phyloP scores from a whole-genome alignment of 2,329 filamentous ascomycete genomes.

The Coniella lustricola region DNA sequence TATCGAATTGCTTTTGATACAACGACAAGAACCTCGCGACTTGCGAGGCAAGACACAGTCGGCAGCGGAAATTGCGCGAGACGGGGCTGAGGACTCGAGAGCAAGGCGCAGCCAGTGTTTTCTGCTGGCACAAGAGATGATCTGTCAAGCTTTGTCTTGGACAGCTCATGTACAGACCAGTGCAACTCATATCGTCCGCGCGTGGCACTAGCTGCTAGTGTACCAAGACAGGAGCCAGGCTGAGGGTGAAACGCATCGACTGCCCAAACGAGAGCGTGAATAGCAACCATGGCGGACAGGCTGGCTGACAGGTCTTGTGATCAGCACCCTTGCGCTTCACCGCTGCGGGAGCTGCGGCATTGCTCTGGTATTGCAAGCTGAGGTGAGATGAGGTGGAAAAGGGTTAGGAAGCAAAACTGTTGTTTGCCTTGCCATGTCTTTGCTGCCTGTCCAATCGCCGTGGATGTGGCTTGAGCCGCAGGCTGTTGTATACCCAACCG shows the following conservation, averaged over 20 bases:
- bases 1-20: too few relatives aligned
- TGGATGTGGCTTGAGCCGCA: constrained; percentile 2
- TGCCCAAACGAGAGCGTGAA: too few relatives aligned
- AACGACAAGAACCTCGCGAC: background rate
- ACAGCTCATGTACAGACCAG: too few relatives aligned
- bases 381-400: background rate
- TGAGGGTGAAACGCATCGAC: too few relatives aligned
- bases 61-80: constrained; percentile 1
- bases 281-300: too few relatives aligned
- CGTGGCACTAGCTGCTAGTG: too few relatives aligned
- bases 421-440: constrained; percentile 2
- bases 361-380: background rate
- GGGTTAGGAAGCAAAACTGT: background rate
- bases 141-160: background rate
- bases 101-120: background rate
- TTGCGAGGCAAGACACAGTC: background rate
- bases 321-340: background rate
- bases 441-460: background rate
- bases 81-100: background rate
- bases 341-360: background rate
- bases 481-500: background rate
- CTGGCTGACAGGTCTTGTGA: background rate
- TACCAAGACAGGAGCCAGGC: too few relatives aligned
- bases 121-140: background rate
- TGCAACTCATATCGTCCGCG: too few relatives aligned